Base-by-base conservation (phyloP, 2,329 filamentous ascomycete genomes). In the Arthrobotrys conoides region DNA sequence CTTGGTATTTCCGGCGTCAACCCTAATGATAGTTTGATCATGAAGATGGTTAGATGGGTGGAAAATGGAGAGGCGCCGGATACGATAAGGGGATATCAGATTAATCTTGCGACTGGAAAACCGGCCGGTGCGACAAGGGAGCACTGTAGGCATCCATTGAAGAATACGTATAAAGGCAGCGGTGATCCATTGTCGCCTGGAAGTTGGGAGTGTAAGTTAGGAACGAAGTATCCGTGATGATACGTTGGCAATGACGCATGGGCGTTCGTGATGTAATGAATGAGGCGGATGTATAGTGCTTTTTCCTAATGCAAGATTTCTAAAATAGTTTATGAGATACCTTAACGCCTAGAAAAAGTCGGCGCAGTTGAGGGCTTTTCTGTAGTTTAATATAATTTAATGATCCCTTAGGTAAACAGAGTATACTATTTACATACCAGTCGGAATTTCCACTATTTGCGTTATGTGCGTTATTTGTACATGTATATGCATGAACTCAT, bases 11-110 rank as follows among this genome's bases (percentile, higher is more conserved):
- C 36, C 0, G 57, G 41, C 3, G 38, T 66, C 12, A 27, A 70
- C 27, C 36, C 72, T 18, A 44, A 41, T 12, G 59, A 70, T n/a
- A 61, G 57, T 30, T 10, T 70, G 12, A 83, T 89, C 46, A 83
- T 85, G 80, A 85, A 87, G 12, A 83, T 89, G 76, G 85, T 88
- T 24, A 81, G 82, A 33, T 88, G 87, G 87, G 86, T 87, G 0
- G 87, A 88, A 80, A 82, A 86, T 12, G 85, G 84, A 0, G 82
- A 80, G 5, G 83, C 83, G 1, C 83, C 83, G 0, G 81, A 83
- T 46, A 80, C 81, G 12, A 80, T 85, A 33, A 82, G 83, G 12
- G 72, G 72, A 5, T 49, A 64, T 41, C 49, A 44, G 27, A 46
- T 76, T 20, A 30, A 38, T 12, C 33, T 18, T 22, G 10, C 24